Evolutionary conservation across 2,329 filamentous ascomycete genomes (phyloP).

Genomic region (Leptographium galeiforme): DNA sequence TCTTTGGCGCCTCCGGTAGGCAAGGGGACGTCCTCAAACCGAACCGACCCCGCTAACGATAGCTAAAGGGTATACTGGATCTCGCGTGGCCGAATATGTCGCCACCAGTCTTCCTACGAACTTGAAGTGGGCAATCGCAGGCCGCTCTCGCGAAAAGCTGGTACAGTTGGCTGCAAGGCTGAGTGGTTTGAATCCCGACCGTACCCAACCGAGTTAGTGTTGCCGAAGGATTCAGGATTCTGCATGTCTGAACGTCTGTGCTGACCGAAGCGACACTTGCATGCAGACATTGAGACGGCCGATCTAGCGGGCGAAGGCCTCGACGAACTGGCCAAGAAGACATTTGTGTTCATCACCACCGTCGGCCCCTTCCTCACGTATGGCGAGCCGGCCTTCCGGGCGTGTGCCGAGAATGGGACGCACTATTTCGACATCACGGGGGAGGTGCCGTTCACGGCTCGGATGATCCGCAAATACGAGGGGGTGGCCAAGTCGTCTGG

Average conservation of each 20-base stretch:
- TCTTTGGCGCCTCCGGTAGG: constrained; percentile 45
- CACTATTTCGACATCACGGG: constrained; percentile 53
- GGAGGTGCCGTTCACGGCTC: constrained; percentile 42
- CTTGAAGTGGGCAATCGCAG: constrained; percentile 78
- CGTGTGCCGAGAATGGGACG: constrained; percentile 48
- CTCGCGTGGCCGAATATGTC: constrained; percentile 63
- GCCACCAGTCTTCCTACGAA: constrained; percentile 56
- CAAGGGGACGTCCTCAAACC: neutral
- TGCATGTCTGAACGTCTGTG: too few relatives aligned
- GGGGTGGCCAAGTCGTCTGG: constrained; percentile 36
- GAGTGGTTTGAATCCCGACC: constrained; percentile 53
- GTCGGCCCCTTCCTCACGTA: constrained; percentile 45
- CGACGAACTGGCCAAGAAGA: constrained; percentile 37
- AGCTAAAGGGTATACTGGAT: constrained; percentile 66
- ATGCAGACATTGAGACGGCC: constrained; percentile 37
- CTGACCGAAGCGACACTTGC: neutral
- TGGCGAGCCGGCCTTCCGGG: constrained; percentile 46
- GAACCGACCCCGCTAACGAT: neutral
- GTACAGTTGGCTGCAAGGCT: constrained; percentile 54
- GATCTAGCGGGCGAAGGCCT: constrained; percentile 32
- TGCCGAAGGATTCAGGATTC: too few relatives aligned
- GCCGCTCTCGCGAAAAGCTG: constrained; percentile 67
- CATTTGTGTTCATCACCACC: constrained; percentile 41
- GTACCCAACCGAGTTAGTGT: constrained; percentile 48
- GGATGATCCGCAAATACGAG: constrained; percentile 49